phyloP scores from a whole-genome alignment of 495 filamentous ascomycete genomes.

The Physcia stellaris region DNA sequence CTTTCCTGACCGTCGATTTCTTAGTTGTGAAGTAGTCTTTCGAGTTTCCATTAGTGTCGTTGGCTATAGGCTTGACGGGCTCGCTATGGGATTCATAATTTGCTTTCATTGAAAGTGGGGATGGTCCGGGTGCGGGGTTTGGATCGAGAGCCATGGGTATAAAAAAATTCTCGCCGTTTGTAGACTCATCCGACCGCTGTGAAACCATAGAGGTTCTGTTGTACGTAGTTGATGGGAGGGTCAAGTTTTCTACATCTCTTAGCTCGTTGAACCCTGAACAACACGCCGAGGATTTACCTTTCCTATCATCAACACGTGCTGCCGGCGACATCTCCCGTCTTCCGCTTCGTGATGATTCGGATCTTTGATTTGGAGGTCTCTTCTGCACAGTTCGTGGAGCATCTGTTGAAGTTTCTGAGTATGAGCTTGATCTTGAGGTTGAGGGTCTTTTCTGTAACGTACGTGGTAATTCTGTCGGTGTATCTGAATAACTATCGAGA shows the following conservation, averaged over 20 bases:
- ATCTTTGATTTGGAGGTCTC: conserved; percentile 14
- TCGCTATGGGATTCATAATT: conserved; percentile 5
- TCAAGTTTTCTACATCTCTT: conserved; percentile 36
- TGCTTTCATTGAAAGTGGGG: conserved; percentile 21
- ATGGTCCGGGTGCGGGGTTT: conserved; percentile 48
- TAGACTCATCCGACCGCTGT: conserved; percentile 44
- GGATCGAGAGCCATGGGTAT: conserved; percentile 88
- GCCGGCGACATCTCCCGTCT: conserved; percentile 11
- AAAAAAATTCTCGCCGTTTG: conserved; percentile 62
- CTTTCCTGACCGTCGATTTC: conserved; percentile 16
- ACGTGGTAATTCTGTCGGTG: conserved; percentile 52
- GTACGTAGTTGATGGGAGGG: conserved; percentile 61
- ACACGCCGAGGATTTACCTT: conserved; percentile 5
- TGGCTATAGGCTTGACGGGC: conserved; percentile 2
- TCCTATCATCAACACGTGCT: conserved; percentile 12
- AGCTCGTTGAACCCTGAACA: background rate
- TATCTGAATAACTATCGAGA: conserved; percentile 50
- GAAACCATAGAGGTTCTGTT: conserved; percentile 60
- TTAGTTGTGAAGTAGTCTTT: conserved; percentile 36
- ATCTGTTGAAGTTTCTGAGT: conserved; percentile 10
- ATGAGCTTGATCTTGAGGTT: conserved; percentile 16
- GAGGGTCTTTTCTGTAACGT: conserved; percentile 16
- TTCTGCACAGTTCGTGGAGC: conserved; percentile 9
- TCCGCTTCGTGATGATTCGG: conserved; percentile 12
- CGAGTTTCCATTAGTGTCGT: conserved; percentile 11